A percentile compares a stretch with the other conserved stretches of the same genome.
phyloP scores from a whole-genome alignment of 2,329 filamentous ascomycete species.

The Thielaviopsis ethacetica region DNA sequence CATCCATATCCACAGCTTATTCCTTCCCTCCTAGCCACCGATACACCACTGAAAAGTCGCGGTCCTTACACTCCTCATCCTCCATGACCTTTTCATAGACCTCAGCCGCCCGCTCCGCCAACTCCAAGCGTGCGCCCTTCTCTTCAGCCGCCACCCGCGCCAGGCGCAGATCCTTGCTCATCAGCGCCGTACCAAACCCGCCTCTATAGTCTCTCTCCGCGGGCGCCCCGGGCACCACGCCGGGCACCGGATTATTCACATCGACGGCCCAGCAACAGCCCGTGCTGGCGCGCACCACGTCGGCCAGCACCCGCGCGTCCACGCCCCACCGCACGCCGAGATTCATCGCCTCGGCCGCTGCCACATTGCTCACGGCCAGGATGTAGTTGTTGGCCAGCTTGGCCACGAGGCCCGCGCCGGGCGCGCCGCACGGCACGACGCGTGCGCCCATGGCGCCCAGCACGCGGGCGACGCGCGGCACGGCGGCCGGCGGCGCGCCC shows the following conservation, averaged over 20 bases:
- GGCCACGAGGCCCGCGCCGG: conserved; percentile 72
- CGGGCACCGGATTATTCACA: conserved; percentile 85
- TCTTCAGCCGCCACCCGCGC: conserved; percentile 57
- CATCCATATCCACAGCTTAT: too few species aligned
- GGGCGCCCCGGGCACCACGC: conserved; percentile 62
- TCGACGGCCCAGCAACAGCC: conserved; percentile 95
- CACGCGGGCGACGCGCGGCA: conserved; percentile 40
- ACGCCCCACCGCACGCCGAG: conserved; percentile 45
- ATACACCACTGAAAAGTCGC: conserved; percentile 73
- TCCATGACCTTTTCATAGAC: conserved; percentile 54
- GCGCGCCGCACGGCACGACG: conserved; percentile 69
- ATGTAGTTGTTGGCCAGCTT: conserved; percentile 98
- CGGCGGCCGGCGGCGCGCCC: conserved; percentile 39
- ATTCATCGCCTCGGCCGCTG: conserved; percentile 50
- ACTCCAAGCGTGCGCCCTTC: conserved; percentile 46
- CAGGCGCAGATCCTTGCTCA: conserved; percentile 65
- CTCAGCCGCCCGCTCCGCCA: conserved; percentile 44
- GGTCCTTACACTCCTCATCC: conserved; percentile 44
- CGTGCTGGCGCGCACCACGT: conserved; percentile 83
- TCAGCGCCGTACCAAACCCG: conserved; percentile 60
- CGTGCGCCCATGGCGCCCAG: conserved; percentile 73
- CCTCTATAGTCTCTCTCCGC: conserved; percentile 60
- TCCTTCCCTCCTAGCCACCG: conserved; percentile 47
- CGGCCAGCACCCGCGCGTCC: conserved; percentile 50
- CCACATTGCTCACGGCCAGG: conserved; percentile 79